Base-by-base conservation (phyloP, 441 rosid species). In the Geranium incanum region DNA sequence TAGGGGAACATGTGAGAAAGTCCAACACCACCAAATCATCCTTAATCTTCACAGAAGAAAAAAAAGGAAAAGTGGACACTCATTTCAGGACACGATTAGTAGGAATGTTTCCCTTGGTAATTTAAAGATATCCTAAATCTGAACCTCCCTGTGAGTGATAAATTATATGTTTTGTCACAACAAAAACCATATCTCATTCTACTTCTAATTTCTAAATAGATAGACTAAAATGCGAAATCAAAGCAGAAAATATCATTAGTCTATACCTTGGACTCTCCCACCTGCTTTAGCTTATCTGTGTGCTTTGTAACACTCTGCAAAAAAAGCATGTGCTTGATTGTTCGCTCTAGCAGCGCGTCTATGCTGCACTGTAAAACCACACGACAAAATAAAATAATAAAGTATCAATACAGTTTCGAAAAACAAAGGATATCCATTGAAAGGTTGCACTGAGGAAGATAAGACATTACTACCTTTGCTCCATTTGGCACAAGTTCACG, bases 271-370 rank as follows among this genome's bases (percentile, higher is more conserved):
- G 96, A 83, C 77, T 90, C 96, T 19, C 86, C 90, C 0, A 89
- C 84, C 68, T 88, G 90, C 78, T 90, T 87, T 65, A 95, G 85
- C 77, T 92, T 95, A 83, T 95, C 97, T 11, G 93, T 87, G 76
- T 94, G 97, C 86, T 88, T 90, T 0, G 91, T 88, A 74, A 94
- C 95, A 67, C 93, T 87, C 83, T 94, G 97, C 81, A 94, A 84
- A 93, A 95, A 95, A 81, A 90, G 93, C 99, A 95, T 95, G 75
- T 92, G 99, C 82, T 88, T 92, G 83, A 95, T 86, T 36, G 99
- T 94, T 3, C 87, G 94, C 72, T 92, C 99, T 1, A 95, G 86
- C 41, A 95, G 86, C 6, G 97, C 90, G 81, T 95, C 97, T 69
- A 95, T 90, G 86, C 99, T 90, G 81, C 94, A 92, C 97, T 95